Evolutionary conservation across 192 early-diverging fungal species (phyloP).

Genomic region (Allomyces macrogynus): DNA sequence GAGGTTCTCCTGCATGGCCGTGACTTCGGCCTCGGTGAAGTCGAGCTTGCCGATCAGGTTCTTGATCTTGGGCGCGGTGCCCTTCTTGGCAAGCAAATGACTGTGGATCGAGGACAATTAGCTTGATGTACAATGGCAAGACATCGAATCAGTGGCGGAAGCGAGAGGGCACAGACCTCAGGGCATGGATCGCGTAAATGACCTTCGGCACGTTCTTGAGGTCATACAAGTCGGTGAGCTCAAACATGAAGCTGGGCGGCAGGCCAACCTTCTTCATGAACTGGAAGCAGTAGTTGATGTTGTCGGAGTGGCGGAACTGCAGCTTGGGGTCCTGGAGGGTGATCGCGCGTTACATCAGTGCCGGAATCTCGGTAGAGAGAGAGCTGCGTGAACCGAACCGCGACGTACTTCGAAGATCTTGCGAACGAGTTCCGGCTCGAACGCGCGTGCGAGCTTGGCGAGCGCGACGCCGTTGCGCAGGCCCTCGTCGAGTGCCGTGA

Average conservation of each 20-base stretch:
- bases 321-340: conserved; percentile 43
- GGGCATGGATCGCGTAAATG: conserved; percentile 92
- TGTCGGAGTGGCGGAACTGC: conserved; percentile 88
- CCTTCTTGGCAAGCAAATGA: conserved; percentile 70
- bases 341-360: too few species aligned
- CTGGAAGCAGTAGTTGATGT: conserved; percentile 83
- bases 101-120: conserved; percentile 6
- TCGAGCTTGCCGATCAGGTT: conserved; percentile 79
- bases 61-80: conserved; percentile 69
- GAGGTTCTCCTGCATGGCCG: conserved; percentile 55
- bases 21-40: conserved; percentile 54
- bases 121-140: background rate
- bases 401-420: conserved; percentile 61
- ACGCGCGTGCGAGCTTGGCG: conserved; percentile 68
- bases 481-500: conserved; percentile 65
- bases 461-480: conserved; percentile 81
- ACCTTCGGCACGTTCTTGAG: conserved; percentile 98
- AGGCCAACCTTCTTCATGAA: conserved; percentile 59
- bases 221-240: conserved; percentile 92
- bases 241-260: conserved; percentile 81
- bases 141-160: background rate
- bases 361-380: background rate
- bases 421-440: conserved; percentile 62
- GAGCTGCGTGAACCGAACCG: too few species aligned
- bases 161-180: conserved; percentile 35